Evolutionary conservation across 306 rosid genomes (phyloP), one percentile per base, ranked within the genome.

Genomic region (Trifolium dubium): DNA sequence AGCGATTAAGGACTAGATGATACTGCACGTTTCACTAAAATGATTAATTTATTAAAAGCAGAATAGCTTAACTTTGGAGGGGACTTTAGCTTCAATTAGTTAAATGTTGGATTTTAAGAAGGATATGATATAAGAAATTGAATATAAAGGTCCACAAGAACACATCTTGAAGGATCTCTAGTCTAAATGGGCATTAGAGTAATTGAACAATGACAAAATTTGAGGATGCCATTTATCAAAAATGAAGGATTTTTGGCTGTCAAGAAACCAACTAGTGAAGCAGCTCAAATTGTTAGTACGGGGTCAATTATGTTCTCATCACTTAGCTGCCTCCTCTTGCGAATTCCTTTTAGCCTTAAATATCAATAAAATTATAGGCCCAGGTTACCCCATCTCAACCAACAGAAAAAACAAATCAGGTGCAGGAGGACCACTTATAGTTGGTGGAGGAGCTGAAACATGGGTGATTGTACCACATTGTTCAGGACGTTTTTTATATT

Each of bases 401-500:
- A 30, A 30, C 59, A 9, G 64, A 41, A 43, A 15, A 34, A 34
- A 28, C 34, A 23, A 55, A 10, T 10, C 34, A 55, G 62, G 32
- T 6, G 55, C 54, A 49, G 54, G 18, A 49, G 54, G 18, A 49
- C 54, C 9, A 13, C 53, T 61, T 61, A 44, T 9, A 58, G 69
- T 59, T 68, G 66, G 41, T 14, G 43, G 41, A 61, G 28, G 5
- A 53, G 4, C 37, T 30, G 61, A 77, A 69, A 70, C 71, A 68
- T n/a, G 64, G 32, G 19, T 77, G 44, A 23, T 37, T 69, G 6
- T 51, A 39, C 59, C 10, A 39, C 30, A 70, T 51, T 50, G 35
- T 78, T 41, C 39, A 11, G 8, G 63, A 31, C 19, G 28, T 51
- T 12, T 23, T 60, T 77, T 5, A 14, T 37, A 70, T 39, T 51